Conservation (phyloP, 1,139 yeast genomes). For the Casaregolazyma lundiana region DNA sequence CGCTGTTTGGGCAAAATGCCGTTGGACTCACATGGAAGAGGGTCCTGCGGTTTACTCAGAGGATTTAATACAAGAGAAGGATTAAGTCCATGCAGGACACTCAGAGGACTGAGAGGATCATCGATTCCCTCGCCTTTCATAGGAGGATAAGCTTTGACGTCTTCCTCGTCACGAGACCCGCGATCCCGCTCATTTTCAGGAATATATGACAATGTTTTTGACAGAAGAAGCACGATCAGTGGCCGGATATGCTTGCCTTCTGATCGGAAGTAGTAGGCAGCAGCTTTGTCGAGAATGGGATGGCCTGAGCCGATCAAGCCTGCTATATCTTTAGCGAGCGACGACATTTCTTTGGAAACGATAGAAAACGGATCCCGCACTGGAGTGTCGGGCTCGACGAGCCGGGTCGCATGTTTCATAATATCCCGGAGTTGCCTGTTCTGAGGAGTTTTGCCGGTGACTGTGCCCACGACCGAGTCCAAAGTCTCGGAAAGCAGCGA, state of each 20-base stretch:
- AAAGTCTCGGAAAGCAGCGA: conserved; percentile 28
- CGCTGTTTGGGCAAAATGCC: conserved; percentile 89
- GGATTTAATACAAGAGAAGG: conserved; percentile 79
- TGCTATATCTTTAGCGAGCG: conserved; percentile 82
- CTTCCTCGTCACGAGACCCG: conserved; percentile 32
- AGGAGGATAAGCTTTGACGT: conserved; percentile 29
- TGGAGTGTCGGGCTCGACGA: conserved; percentile 66
- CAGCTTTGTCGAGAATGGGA: conserved; percentile 84
- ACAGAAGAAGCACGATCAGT: conserved; percentile 71
- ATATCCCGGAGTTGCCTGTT: conserved; percentile 44
- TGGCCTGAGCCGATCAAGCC: conserved; percentile 86
- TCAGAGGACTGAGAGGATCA: conserved; percentile 65
- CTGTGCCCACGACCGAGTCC: conserved; percentile 13
- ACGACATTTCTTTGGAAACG: conserved; percentile 94
- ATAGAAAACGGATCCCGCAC: conserved; percentile 78
- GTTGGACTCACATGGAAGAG: conserved; percentile 47
- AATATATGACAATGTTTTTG: conserved; percentile 75
- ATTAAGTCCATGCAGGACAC: conserved; percentile 81
- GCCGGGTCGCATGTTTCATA: conserved; percentile 68
- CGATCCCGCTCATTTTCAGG: conserved; percentile 68
- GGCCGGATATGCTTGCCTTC: conserved; percentile 97
- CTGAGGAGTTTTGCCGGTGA: conserved; percentile 6
- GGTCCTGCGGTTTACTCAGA: conserved; percentile 72
- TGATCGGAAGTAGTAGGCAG: conserved; percentile 89
- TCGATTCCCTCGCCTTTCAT: conserved; percentile 31